These are phyloP conservation scores for Botrytis medusae DNA, from an alignment of 2,329 filamentous ascomycete species.

Conservation along the genomic window DNA sequence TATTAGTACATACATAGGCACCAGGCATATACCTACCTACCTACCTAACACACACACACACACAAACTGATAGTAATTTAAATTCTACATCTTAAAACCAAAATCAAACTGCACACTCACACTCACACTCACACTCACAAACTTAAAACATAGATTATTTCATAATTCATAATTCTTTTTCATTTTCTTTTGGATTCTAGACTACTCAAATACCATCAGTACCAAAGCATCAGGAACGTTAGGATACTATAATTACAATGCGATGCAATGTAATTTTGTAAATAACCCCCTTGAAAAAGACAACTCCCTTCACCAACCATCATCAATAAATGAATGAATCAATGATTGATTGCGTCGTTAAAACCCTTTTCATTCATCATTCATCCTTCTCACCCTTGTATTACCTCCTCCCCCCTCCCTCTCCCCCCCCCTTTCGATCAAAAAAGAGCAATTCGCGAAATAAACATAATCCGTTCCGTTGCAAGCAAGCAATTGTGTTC, in stretches of 20 bases:
- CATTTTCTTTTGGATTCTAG: background rate
- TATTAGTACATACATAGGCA: too few species aligned
- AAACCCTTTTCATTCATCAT: background rate
- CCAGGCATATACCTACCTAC: too few species aligned
- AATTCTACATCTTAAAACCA: background rate
- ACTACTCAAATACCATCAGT: background rate
- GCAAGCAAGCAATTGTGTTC: slow-evolving; percentile 49
- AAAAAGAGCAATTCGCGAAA: slow-evolving; percentile 42
- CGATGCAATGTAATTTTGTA: slow-evolving; percentile 8
- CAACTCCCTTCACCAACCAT: background rate
- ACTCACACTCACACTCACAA: background rate
- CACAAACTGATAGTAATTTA: too few species aligned
- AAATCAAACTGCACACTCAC: background rate
- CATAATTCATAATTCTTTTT: background rate
- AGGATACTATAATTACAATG: slow-evolving; percentile 1
- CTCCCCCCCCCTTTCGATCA: background rate
- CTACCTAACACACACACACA: too few species aligned
- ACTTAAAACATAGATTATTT: background rate
- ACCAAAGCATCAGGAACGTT: background rate
- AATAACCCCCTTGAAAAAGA: background rate
- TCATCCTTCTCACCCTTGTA: background rate
- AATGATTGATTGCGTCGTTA: background rate
- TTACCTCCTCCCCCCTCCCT: background rate
- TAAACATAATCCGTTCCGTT: slow-evolving; percentile 55
- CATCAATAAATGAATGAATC: background rate